Percentiles rank a stretch among this genome's conserved stretches.
Evolutionary conservation across 2,329 filamentous ascomycete species (phyloP).

Genomic region (Moelleriella libera): DNA sequence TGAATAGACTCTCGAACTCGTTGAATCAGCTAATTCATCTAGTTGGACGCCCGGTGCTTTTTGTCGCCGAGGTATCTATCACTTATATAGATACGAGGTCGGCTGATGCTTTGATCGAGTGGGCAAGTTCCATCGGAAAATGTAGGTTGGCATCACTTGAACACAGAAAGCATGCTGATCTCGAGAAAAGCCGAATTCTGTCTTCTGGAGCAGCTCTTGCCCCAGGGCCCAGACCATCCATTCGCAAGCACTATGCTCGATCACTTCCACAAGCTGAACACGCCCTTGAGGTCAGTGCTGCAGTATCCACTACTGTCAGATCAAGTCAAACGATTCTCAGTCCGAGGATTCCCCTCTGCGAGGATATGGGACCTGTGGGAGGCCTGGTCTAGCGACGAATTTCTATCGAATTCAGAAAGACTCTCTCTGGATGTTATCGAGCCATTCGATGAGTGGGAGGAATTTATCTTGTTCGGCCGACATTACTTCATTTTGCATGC

Average conservation of each 20-base stretch:
- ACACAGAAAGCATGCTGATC: neutral
- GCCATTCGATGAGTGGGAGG: constrained; percentile 92
- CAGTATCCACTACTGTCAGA: constrained; percentile 52
- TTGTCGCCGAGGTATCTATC: constrained; percentile 79
- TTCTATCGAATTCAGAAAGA: constrained; percentile 47
- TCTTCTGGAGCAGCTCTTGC: constrained; percentile 74
- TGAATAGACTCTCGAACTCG: constrained; percentile 42
- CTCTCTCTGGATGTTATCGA: constrained; percentile 54
- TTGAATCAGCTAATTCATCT: constrained; percentile 46
- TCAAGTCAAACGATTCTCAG: constrained; percentile 54
- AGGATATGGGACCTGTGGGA: constrained; percentile 64
- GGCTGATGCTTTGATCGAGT: constrained; percentile 61
- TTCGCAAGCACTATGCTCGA: constrained; percentile 78
- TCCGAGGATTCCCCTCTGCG: constrained; percentile 52
- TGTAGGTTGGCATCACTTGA: constrained; percentile 30
- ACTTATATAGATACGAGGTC: constrained; percentile 72
- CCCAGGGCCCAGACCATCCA: constrained; percentile 62
- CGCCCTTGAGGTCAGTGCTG: constrained; percentile 60
- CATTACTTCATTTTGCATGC: constrained; percentile 75
- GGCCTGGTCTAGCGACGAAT: constrained; percentile 58
- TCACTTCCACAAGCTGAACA: constrained; percentile 70
- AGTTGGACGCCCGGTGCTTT: constrained; percentile 50
- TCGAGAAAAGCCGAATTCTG: constrained; percentile 55
- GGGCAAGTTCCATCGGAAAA: constrained; percentile 58
- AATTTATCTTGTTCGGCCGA: constrained; percentile 70